Percentiles rank a stretch among this genome's conserved stretches.
These are phyloP conservation scores for Akanthomyces muscarius DNA, from an alignment of 2,329 filamentous ascomycete species.

Conservation along the genomic window DNA sequence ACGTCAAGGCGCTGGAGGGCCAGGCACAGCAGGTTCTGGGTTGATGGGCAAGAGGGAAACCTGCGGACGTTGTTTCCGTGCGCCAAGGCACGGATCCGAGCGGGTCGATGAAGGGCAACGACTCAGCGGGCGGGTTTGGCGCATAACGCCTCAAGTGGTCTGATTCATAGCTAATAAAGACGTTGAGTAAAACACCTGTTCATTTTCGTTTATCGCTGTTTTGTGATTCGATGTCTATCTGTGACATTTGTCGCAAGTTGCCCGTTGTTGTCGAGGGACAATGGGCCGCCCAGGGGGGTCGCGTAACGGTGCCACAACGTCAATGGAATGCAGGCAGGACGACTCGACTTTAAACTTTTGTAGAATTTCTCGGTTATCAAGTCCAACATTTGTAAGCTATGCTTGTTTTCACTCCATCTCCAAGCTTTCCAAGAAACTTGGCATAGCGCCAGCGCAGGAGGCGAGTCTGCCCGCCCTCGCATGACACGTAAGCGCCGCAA, in stretches of 20 bases:
- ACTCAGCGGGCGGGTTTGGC: no score
- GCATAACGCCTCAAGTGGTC: no score
- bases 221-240: no score
- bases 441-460: neutral
- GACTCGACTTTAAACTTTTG: neutral
- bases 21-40: neutral
- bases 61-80: neutral
- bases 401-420: neutral
- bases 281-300: no score
- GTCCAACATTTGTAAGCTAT: no score
- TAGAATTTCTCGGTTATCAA: no score
- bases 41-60: neutral
- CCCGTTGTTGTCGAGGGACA: no score
- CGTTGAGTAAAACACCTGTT: no score
- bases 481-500: neutral
- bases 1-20: constrained; percentile 19
- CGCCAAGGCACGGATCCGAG: neutral
- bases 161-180: no score
- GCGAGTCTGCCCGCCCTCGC: neutral
- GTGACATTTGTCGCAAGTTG: no score
- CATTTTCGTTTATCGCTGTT: no score
- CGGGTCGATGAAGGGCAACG: neutral
- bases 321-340: neutral
- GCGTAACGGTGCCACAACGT: no score
- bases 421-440: neutral